Evolutionary conservation across 2,329 filamentous ascomycete genomes (phyloP).

Genomic region (Knoxdaviesia capensis): DNA sequence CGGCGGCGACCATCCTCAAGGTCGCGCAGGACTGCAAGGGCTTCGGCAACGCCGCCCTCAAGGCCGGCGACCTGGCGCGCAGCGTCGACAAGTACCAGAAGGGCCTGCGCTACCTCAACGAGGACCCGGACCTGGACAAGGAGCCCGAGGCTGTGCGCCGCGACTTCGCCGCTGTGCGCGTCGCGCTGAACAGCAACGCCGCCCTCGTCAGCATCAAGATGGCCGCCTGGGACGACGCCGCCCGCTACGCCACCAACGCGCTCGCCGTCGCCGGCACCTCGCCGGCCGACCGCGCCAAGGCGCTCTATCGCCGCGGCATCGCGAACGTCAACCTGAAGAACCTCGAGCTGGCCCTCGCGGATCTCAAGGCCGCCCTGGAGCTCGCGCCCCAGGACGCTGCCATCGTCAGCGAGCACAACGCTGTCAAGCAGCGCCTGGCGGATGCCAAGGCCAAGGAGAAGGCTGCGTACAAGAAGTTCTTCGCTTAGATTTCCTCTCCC

Average conservation of each 20-base stretch:
- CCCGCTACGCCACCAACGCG: constrained; percentile 51
- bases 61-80: constrained; percentile 46
- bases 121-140: constrained; percentile 56
- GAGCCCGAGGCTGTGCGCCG: constrained; percentile 48
- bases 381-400: constrained; percentile 57
- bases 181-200: constrained; percentile 75
- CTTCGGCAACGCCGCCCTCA: constrained; percentile 85
- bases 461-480: constrained; percentile 84
- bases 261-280: constrained; percentile 44
- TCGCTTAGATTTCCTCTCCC: constrained; percentile 23
- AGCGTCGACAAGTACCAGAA: constrained; percentile 91
- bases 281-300: constrained; percentile 74
- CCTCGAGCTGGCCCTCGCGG: constrained; percentile 59
- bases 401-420: constrained; percentile 52
- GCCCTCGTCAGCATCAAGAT: constrained; percentile 74
- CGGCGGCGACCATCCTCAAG: constrained; percentile 48
- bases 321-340: constrained; percentile 63
- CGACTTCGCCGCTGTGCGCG: constrained; percentile 54
- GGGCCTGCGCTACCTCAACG: constrained; percentile 70
- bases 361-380: constrained; percentile 55
- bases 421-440: constrained; percentile 57
- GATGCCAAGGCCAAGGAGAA: constrained; percentile 73
- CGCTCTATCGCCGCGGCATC: constrained; percentile 61
- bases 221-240: constrained; percentile 47
- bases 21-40: constrained; percentile 77